Percentiles rank a stretch among this genome's conserved stretches.
These are phyloP conservation scores for Hirsutella thompsonii DNA, from an alignment of 2,329 filamentous ascomycete genomes.

Conservation along the genomic window DNA sequence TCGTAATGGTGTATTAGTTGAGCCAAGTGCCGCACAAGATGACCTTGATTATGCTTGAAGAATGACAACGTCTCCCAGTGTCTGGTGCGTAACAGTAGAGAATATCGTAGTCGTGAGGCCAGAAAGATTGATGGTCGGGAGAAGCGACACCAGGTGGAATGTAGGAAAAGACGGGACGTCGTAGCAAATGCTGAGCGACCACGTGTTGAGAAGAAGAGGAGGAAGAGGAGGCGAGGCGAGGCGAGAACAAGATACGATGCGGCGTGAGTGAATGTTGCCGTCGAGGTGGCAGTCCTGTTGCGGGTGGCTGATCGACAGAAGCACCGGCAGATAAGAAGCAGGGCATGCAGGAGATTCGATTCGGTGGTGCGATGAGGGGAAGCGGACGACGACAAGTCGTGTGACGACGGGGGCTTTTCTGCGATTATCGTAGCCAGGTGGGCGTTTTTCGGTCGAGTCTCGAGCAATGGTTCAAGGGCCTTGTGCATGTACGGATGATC, in stretches of 20 bases:
- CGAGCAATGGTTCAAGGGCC: background rate
- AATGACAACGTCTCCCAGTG: too few species aligned
- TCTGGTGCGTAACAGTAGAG: too few species aligned
- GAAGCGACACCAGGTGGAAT: background rate
- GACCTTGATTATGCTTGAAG: too few species aligned
- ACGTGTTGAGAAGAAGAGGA: conserved; percentile 1
- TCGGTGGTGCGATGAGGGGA: background rate
- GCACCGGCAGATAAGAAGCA: conserved; percentile 2
- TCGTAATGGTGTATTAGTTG: background rate
- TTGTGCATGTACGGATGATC: background rate
- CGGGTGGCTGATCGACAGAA: conserved; percentile 1
- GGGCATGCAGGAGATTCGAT: background rate
- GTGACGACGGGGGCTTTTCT: background rate
- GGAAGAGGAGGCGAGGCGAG: background rate
- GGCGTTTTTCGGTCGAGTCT: background rate
- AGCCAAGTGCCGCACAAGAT: too few species aligned
- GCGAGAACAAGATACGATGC: too few species aligned
- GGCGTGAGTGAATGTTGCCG: background rate
- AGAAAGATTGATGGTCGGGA: background rate
- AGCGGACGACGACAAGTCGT: background rate
- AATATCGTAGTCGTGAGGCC: too few species aligned
- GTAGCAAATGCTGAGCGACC: conserved; percentile 3
- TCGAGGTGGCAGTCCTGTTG: conserved; percentile 1
- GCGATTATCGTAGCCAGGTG: background rate
- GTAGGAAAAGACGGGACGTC: background rate